A percentile compares a stretch with the other conserved stretches of the same genome.
These are phyloP conservation scores for Torulaspora maleeae DNA, from an alignment of 805 yeast species.

Conservation along the genomic window DNA sequence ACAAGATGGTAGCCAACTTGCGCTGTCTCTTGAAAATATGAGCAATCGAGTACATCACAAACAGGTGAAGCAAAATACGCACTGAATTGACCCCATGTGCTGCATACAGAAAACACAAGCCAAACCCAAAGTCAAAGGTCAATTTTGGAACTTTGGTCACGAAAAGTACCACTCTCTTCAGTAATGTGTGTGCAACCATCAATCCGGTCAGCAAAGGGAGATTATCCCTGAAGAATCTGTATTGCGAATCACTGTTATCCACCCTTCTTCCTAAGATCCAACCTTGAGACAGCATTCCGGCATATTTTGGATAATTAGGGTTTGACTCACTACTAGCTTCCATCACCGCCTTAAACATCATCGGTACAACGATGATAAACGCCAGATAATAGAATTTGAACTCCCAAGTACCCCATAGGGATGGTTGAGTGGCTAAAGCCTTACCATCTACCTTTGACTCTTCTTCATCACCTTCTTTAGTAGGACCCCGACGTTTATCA, in stretches of 20 bases:
- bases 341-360: slow-evolving; percentile 77
- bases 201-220: slow-evolving; percentile 57
- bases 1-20: slow-evolving; percentile 39
- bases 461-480: slow-evolving; percentile 5
- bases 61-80: slow-evolving; percentile 56
- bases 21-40: slow-evolving; percentile 29
- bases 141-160: slow-evolving; percentile 40
- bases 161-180: slow-evolving; percentile 40
- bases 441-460: slow-evolving; percentile 5
- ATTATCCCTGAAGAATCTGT: slow-evolving; percentile 80
- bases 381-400: slow-evolving; percentile 62
- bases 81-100: slow-evolving; percentile 77
- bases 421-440: slow-evolving; percentile 3
- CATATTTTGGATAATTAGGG: slow-evolving; percentile 63
- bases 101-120: slow-evolving; percentile 58
- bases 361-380: slow-evolving; percentile 69
- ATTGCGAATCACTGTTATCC: slow-evolving; percentile 90
- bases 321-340: slow-evolving; percentile 72
- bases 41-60: slow-evolving; percentile 42
- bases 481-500: slow-evolving; percentile 7
- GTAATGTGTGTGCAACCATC: slow-evolving; percentile 47
- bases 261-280: slow-evolving; percentile 90
- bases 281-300: slow-evolving; percentile 63
- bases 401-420: slow-evolving; percentile 70
- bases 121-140: slow-evolving; percentile 69